Percentiles rank a stretch among this genome's conserved stretches.
phyloP scores from a whole-genome alignment of 192 early-diverging fungal species.

The Backusella psychrophila region DNA sequence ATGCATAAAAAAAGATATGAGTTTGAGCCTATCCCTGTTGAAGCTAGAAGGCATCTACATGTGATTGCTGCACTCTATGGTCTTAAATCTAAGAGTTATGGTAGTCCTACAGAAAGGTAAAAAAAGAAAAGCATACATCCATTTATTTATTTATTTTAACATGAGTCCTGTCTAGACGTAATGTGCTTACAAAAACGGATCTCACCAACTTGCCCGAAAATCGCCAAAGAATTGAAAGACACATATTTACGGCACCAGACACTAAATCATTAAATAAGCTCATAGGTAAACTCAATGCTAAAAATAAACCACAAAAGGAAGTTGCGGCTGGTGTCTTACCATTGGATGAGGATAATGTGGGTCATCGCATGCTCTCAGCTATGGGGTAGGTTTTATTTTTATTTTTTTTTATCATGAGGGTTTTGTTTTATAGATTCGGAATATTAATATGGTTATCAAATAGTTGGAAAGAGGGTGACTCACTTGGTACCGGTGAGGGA shows the following conservation, averaged over 20 bases:
- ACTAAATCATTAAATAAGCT: neutral
- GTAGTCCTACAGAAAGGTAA: slow-evolving; percentile 31
- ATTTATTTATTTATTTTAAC: no score
- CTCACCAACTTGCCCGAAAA: slow-evolving; percentile 40
- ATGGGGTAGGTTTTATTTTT: slow-evolving; percentile 56
- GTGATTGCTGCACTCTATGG: slow-evolving; percentile 44
- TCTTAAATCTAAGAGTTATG: slow-evolving; percentile 43
- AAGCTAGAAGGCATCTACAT: slow-evolving; percentile 43
- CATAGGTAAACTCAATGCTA: neutral
- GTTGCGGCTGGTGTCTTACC: slow-evolving; percentile 56
- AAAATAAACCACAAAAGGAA: neutral
- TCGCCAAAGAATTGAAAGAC: slow-evolving; percentile 38
- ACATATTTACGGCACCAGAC: slow-evolving; percentile 35
- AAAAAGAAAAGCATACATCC: neutral
- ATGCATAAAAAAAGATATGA: slow-evolving; percentile 18
- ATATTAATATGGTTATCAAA: no score
- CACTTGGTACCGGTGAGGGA: slow-evolving; percentile 38
- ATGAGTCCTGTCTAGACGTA: neutral
- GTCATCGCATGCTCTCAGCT: slow-evolving; percentile 63
- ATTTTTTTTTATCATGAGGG: neutral
- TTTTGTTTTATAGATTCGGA: neutral
- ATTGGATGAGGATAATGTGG: slow-evolving; percentile 57
- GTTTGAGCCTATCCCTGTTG: slow-evolving; percentile 42
- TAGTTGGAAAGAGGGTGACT: slow-evolving; percentile 48
- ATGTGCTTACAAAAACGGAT: slow-evolving; percentile 33